Evolutionary conservation across 768 basidiomycete species (phyloP).

Genomic region (Hydnomerulius pinastri): DNA sequence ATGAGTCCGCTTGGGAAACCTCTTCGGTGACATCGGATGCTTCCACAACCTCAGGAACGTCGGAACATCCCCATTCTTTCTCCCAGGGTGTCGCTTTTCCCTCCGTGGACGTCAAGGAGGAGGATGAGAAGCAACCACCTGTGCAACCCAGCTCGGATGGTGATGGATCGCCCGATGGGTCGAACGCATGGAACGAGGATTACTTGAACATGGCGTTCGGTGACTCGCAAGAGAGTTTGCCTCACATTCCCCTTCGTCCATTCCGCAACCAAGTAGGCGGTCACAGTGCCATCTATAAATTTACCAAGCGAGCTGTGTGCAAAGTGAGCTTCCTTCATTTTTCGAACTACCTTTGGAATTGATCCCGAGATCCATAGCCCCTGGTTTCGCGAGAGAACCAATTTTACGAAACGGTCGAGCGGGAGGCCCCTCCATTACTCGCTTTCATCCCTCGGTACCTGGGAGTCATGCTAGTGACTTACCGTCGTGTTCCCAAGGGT

Average conservation of each 20-base stretch:
- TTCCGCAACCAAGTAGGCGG: conserved; percentile 99
- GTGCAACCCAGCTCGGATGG: conserved; percentile 18
- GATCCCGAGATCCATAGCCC: conserved; percentile 55
- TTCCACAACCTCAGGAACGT: conserved; percentile 54
- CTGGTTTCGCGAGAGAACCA: conserved; percentile 96
- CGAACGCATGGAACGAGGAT: conserved; percentile 30
- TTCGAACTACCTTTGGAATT: not conserved
- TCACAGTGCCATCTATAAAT: conserved; percentile 96
- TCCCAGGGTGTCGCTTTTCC: conserved; percentile 27
- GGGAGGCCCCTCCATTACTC: conserved; percentile 88
- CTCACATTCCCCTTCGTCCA: conserved; percentile 90
- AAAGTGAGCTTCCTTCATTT: conserved; percentile 63
- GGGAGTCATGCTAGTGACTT: conserved; percentile 98
- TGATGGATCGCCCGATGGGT: conserved; percentile 6
- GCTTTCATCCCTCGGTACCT: conserved; percentile 97
- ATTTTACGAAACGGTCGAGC: conserved; percentile 96
- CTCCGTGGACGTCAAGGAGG: conserved; percentile 16
- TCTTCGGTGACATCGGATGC: conserved; percentile 63
- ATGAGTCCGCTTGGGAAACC: conserved; percentile 77
- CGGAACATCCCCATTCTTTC: conserved; percentile 31
- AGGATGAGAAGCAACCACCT: conserved; percentile 10
- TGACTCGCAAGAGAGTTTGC: conserved; percentile 60
- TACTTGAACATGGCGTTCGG: conserved; percentile 44
- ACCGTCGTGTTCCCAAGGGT: conserved; percentile 71
- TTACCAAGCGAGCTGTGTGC: conserved; percentile 96